Percentiles rank a stretch among this genome's conserved stretches.
Evolutionary conservation across 129 eudicot species (phyloP).

Genomic region (Flaveria ramosissima): DNA sequence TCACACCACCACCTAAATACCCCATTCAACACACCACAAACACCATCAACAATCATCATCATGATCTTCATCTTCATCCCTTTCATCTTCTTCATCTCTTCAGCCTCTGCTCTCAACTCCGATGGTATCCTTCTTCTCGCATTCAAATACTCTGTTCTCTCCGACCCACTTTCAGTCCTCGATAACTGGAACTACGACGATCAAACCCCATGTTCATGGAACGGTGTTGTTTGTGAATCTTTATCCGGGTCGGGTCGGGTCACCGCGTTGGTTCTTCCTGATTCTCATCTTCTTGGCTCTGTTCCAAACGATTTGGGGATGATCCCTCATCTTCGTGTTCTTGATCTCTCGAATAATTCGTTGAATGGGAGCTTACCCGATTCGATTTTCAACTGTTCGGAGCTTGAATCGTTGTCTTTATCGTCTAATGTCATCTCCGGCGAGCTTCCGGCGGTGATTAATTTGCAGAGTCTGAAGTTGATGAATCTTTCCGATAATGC

Average conservation of each 20-base stretch:
- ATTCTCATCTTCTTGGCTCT: constrained; percentile 64
- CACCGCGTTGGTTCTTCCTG: constrained; percentile 50
- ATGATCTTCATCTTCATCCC: constrained; percentile 24
- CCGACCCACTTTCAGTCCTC: constrained; percentile 88
- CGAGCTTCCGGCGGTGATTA: constrained; percentile 43
- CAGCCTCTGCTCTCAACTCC: constrained; percentile 52
- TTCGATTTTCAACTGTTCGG: constrained; percentile 72
- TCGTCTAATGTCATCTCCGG: constrained; percentile 73
- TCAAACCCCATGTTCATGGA: constrained; percentile 80
- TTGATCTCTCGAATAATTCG: constrained; percentile 74
- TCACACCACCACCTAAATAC: constrained; percentile 17
- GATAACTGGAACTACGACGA: constrained; percentile 80
- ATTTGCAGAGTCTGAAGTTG: constrained; percentile 32
- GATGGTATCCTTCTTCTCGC: constrained; percentile 82
- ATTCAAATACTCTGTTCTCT: constrained; percentile 70
- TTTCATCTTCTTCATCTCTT: constrained; percentile 22
- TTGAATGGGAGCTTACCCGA: constrained; percentile 73
- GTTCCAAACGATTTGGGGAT: constrained; percentile 78
- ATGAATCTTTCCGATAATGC: constrained; percentile 79
- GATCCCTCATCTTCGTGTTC: constrained; percentile 54
- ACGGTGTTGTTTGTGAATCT: constrained; percentile 62
- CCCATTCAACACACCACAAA: background rate
- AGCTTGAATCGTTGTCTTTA: constrained; percentile 57
- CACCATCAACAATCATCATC: background rate
- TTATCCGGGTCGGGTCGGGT: constrained; percentile 34